These are phyloP conservation scores for Umbellularia californica DNA, from an alignment of 164 flowering plant genomes.

Conservation along the genomic window DNA sequence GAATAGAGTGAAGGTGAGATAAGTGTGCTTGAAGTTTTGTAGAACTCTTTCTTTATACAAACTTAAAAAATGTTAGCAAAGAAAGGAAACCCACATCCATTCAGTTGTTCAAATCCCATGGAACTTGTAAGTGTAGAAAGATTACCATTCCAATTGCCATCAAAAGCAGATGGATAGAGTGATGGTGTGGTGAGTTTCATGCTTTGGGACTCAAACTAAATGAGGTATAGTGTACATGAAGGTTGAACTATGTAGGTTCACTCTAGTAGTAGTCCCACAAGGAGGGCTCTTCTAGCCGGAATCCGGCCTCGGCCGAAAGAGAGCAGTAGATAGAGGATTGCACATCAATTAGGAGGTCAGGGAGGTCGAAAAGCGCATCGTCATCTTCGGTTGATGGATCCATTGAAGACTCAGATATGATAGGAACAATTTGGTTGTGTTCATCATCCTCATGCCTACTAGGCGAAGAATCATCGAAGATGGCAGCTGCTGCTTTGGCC, in stretches of 20 bases:
- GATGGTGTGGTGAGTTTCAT: background rate
- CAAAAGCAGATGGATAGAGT: no score
- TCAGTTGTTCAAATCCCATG: no score
- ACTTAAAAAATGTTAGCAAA: no score
- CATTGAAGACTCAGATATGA: constrained; percentile 1
- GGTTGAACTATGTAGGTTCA: background rate
- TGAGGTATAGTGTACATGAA: constrained; percentile 3
- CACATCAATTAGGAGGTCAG: constrained; percentile 24
- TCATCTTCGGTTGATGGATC: constrained; percentile 5
- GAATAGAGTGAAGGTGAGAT: no score
- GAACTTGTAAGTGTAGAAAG: no score
- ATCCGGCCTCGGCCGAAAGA: background rate
- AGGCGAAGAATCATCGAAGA: constrained; percentile 3
- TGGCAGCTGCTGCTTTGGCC: constrained; percentile 36
- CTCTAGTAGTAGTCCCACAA: constrained; percentile 23
- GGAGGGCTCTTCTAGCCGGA: constrained; percentile 23
- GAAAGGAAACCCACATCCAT: no score
- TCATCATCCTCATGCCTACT: background rate
- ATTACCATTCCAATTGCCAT: no score
- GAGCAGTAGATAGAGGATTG: background rate
- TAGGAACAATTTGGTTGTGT: constrained; percentile 8
- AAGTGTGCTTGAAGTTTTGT: no score
- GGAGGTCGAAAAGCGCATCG: constrained; percentile 23
- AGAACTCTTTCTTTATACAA: no score
- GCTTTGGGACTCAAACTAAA: background rate